Base-by-base conservation (phyloP, 352 stramenopile genomes). In the Labyrinthula sp. region DNA sequence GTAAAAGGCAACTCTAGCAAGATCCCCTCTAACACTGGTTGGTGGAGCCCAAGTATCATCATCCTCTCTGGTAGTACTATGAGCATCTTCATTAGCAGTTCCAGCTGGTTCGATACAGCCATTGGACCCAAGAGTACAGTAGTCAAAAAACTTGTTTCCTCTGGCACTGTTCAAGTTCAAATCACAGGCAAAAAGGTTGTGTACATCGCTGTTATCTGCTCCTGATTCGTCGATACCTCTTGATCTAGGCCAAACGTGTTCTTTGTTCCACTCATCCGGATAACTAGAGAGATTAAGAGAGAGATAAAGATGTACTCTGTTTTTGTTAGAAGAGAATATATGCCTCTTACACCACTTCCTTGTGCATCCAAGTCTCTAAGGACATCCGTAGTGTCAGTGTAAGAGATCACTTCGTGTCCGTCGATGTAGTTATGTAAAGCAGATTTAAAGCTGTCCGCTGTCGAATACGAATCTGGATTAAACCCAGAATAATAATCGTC, bases 161-260 rank as follows among this genome's bases (percentile, higher is more conserved):
- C 65, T 37, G 14, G 59, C 59, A 3, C 48, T 38, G 57, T 75
- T 73, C 9, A 72, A 55, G 52, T 57, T 62, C 15, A 38, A 59
- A 61, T 77, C 66, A 0, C 49, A 30, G 3, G 66, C 59, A 23
- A 54, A 35, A 15, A 75, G 40, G 41, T 62, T 29, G 36, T 75
- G 68, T 4, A 77, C 34, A 47, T 77, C 68, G 1, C 58, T 73
- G 45, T 59, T 68, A 35, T 71, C 61, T 0, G 38, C 24, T 10
- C 56, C 60, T 8, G 14, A 46, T 10, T 48, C 33, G 22, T 38
- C 45, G 0, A 71, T 61, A 7, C 64, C 66, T 15, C 37, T 62
- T 4, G 34, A 55, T 43, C 64, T 65, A 0, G 68, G 65, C 64
- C 66, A 77, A 12, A 59, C 12, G 34, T 63, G 57, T 52, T 74